Evolutionary conservation across 768 basidiomycete species (phyloP), one percentile per base, ranked within the genome.

Genomic region (Artomyces pyxidatus): DNA sequence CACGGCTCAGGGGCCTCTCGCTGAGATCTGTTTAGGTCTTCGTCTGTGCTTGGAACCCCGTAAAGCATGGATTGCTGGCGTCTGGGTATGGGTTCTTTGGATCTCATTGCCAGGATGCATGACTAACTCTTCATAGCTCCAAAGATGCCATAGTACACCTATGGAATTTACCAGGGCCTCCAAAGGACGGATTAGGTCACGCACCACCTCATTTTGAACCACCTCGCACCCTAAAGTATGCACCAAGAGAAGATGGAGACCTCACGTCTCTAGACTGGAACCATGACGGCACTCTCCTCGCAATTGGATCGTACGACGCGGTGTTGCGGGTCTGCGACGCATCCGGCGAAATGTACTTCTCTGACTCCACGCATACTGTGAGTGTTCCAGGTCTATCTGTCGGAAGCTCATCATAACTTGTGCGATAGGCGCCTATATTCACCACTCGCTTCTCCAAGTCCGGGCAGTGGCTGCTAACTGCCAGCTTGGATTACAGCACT

Each of bases 1-100:
- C n/a, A n/a, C n/a, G n/a, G n/a, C n/a, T n/a, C n/a, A n/a, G n/a
- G n/a, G n/a, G n/a, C n/a, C n/a, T n/a, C n/a, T n/a, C n/a, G n/a
- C n/a, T n/a, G n/a, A n/a, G n/a, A n/a, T n/a, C n/a, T n/a, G n/a
- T 35, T 17, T 48, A 89, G 87, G 85, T 91, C 6, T 91, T 89
- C 47, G 80, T 86, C 6, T 86, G 85, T 48, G 77, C 83, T 4
- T 91, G 85, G 73, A 90, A 87, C 64, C 87, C 88, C 11, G 70
- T 66, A 30, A 68, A 74, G 28, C 69, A 68, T 26, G 71, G 75
- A 32, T 58, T 80, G n/a, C 65, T 91, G 16, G 85, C 85, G 19
- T 80, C 87, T 25, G 88, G 88, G 87, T 88, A 63, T 52, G 78
- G 58, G 23, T 35, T 43, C 42, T 29, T 49, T 10, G 23, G 41